These are phyloP conservation scores for Trichoderma arundinaceum DNA, from an alignment of 2,329 filamentous ascomycete species.

Conservation along the genomic window DNA sequence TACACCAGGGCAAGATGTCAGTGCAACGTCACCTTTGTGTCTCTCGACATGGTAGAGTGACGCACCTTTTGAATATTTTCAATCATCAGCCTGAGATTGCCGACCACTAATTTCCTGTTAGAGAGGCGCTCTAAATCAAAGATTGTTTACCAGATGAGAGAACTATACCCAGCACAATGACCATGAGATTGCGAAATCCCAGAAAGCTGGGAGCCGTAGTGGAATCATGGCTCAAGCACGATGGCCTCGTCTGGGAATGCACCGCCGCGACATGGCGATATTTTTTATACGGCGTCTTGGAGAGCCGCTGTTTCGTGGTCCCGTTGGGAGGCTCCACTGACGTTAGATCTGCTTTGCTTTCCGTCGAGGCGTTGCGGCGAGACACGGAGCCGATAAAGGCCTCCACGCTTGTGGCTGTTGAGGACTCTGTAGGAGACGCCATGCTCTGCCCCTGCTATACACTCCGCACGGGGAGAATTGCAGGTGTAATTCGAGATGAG, in stretches of 20 bases:
- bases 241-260: constrained; percentile 73
- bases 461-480: neutral
- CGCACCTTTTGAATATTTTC: constrained; percentile 92
- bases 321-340: constrained; percentile 38
- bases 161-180: constrained; percentile 78
- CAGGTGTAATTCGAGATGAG: neutral
- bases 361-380: constrained; percentile 35
- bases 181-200: constrained; percentile 95
- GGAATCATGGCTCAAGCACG: constrained; percentile 86
- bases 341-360: constrained; percentile 38
- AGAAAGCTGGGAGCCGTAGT: constrained; percentile 78
- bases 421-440: constrained; percentile 47
- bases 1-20: constrained; percentile 45
- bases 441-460: constrained; percentile 6
- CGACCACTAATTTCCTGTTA: constrained; percentile 68
- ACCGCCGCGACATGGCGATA: constrained; percentile 93
- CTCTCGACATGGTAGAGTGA: neutral
- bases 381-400: constrained; percentile 40
- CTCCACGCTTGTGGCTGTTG: constrained; percentile 47
- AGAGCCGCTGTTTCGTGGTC: constrained; percentile 36
- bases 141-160: neutral
- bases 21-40: constrained; percentile 1
- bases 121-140: constrained; percentile 20
- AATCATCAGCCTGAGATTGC: constrained; percentile 91
- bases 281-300: constrained; percentile 55